Percentiles rank a stretch among this genome's conserved stretches.
Evolutionary conservation across 768 basidiomycete species (phyloP).

Genomic region (Lentinula detonsa): DNA sequence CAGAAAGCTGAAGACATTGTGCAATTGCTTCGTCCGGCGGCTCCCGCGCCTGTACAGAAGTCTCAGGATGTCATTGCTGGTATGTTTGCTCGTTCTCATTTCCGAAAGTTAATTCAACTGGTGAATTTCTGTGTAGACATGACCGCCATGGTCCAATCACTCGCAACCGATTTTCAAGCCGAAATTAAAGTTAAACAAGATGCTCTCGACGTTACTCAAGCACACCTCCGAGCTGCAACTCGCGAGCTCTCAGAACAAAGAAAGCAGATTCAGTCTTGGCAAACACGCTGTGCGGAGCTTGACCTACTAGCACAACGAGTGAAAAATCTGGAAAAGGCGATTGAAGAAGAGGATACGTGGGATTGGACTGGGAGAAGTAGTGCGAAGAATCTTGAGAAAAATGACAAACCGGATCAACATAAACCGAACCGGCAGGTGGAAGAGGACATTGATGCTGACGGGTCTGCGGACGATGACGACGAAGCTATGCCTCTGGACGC

Average conservation of each 20-base stretch:
- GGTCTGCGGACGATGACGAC: conserved; percentile 9
- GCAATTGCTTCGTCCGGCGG: conserved; percentile 64
- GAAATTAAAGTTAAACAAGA: conserved; percentile 89
- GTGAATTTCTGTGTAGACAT: conserved; percentile 51
- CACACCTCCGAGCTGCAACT: conserved; percentile 83
- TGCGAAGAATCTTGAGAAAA: background rate
- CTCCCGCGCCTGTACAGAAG: conserved; percentile 76
- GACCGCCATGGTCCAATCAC: conserved; percentile 74
- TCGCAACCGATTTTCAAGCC: conserved; percentile 71
- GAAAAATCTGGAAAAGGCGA: conserved; percentile 77
- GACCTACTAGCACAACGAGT: conserved; percentile 79
- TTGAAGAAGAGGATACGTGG: conserved; percentile 72
- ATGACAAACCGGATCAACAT: conserved; percentile 20
- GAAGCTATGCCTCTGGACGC: conserved; percentile 5
- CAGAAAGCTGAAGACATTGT: conserved; percentile 78
- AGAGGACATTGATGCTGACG: conserved; percentile 8
- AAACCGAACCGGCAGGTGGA: conserved; percentile 39
- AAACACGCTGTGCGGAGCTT: conserved; percentile 65
- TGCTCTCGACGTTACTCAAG: conserved; percentile 79
- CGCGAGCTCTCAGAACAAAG: conserved; percentile 88
- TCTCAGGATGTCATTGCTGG: conserved; percentile 84
- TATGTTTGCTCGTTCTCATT: conserved; percentile 18
- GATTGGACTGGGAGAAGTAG: conserved; percentile 78
- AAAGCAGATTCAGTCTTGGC: conserved; percentile 75
- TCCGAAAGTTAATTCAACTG: background rate